These are phyloP conservation scores for Wickerhamiella kurtzmanii DNA, from an alignment of 805 yeast species.

Conservation along the genomic window DNA sequence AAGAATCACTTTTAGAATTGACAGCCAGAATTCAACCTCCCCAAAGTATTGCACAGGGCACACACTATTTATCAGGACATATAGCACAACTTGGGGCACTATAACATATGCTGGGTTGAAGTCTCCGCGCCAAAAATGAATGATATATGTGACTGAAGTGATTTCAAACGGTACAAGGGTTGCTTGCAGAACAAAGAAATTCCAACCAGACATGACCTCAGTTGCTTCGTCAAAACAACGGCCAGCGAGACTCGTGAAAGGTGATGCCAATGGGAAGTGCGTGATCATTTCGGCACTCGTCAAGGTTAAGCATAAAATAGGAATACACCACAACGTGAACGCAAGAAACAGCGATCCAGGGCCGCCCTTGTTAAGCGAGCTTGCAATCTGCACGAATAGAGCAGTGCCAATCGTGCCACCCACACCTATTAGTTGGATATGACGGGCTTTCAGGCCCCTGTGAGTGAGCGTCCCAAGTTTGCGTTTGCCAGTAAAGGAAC, in stretches of 20 bases:
- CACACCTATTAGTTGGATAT: constrained; percentile 27
- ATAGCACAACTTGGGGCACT: constrained; percentile 48
- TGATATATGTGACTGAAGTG: constrained; percentile 62
- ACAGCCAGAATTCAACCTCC: constrained; percentile 68
- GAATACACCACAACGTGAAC: constrained; percentile 55
- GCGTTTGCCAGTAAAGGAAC: constrained; percentile 8
- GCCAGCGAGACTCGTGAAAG: constrained; percentile 62
- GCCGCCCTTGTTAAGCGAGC: constrained; percentile 52
- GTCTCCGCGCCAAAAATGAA: constrained; percentile 71
- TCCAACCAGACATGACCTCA: constrained; percentile 68
- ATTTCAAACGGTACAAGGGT: constrained; percentile 74
- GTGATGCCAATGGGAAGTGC: constrained; percentile 62
- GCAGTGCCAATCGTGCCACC: constrained; percentile 22
- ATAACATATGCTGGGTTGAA: constrained; percentile 60
- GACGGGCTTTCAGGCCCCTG: constrained; percentile 48
- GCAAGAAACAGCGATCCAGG: constrained; percentile 55
- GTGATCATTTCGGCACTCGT: constrained; percentile 71
- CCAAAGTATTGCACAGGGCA: constrained; percentile 69
- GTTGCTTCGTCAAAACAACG: constrained; percentile 64
- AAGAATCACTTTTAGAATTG: constrained; percentile 57
- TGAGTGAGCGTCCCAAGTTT: constrained; percentile 22
- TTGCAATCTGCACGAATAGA: constrained; percentile 19
- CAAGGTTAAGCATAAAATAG: constrained; percentile 52
- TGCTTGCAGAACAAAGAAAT: constrained; percentile 63
- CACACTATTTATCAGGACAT: constrained; percentile 44